Evolutionary conservation across 495 filamentous ascomycete species (phyloP), one percentile per base, ranked within the genome.

Genomic region (Penicillium subrubescens): DNA sequence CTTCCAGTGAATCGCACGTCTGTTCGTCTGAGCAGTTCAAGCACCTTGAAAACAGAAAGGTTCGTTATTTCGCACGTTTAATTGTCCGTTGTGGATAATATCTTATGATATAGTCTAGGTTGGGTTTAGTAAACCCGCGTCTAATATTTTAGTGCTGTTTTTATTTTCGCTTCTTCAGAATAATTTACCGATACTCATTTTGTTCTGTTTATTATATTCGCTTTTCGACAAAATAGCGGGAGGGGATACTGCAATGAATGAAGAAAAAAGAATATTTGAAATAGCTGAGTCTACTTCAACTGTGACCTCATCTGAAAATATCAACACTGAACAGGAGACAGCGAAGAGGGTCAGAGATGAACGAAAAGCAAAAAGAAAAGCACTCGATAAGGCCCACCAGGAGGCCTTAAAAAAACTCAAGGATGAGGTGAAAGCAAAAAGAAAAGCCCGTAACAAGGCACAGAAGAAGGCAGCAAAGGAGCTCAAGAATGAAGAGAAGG

Each of bases 1-100:
- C 46, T 51, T 51, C 46, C 46, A 51, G 46, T 51, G 46, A 51
- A 51, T 51, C 19, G 46, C n/a, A 51, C 7, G 19, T 51, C 25
- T 51, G 25, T 51, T 51, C 4, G 21, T 51, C 46, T 51, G 46
- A 6, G 46, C 46, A 51, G 46, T 51, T 25, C 10, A 51, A 51
- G 19, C 46, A 51, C 2, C 10, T 51, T 51, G 46, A 51, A 51
- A 14, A 51, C 25, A 19, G 27, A 51, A 51, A 51, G 46, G 46
- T 51, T 51, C 46, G 46, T 51, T 51, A 27, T 51, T 51, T 51
- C 19, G 17, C 2, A 51, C 27, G 17, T 25, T 51, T 25, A 27
- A 51, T 25, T 51, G 11, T 25, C 19, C 19, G 19, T 51, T 0
- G 19, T 21, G 46, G 27, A 51, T 25, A 51, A 27, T 8, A 19